Evolutionary conservation across 208 protist genomes (phyloP).

Genomic region (Porcisia deanei): DNA sequence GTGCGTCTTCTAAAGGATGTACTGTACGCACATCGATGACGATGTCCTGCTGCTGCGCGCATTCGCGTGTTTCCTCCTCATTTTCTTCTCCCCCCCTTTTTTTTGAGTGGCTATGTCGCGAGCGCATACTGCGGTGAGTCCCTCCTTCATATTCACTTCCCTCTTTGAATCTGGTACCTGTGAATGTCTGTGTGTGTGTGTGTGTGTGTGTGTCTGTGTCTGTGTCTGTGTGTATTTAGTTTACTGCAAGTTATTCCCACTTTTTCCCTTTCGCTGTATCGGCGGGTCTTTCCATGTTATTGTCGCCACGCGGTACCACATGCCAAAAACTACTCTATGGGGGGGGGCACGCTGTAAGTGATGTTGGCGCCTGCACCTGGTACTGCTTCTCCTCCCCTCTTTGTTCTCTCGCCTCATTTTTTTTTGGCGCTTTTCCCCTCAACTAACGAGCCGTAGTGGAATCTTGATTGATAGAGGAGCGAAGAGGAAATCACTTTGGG

Average conservation of each 20-base stretch:
- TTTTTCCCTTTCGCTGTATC: slow-evolving; percentile 10
- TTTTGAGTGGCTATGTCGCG: background rate
- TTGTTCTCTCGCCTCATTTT: too few species aligned
- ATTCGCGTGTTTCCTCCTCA: slow-evolving; percentile 5
- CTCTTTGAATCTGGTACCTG: background rate
- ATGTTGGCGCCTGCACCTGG: too few species aligned
- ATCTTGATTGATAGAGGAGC: too few species aligned
- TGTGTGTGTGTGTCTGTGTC: slow-evolving; percentile 13
- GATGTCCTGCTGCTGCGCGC: background rate
- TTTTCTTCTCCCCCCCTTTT: background rate
- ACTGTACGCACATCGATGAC: background rate
- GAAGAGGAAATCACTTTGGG: too few species aligned
- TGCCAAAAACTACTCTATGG: background rate
- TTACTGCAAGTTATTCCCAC: slow-evolving; percentile 1
- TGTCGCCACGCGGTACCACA: background rate
- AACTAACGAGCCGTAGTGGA: too few species aligned
- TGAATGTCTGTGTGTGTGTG: background rate
- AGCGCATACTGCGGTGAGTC: background rate
- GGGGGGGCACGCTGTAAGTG: too few species aligned
- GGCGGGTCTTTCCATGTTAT: slow-evolving; percentile 2
- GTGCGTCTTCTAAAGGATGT: background rate
- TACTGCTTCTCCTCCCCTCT: too few species aligned
- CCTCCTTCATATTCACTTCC: background rate
- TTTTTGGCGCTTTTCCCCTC: too few species aligned
- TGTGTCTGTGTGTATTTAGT: slow-evolving; percentile 1